Evolutionary conservation across 805 yeast species (phyloP).

Genomic region (Candida nonsorbophila): DNA sequence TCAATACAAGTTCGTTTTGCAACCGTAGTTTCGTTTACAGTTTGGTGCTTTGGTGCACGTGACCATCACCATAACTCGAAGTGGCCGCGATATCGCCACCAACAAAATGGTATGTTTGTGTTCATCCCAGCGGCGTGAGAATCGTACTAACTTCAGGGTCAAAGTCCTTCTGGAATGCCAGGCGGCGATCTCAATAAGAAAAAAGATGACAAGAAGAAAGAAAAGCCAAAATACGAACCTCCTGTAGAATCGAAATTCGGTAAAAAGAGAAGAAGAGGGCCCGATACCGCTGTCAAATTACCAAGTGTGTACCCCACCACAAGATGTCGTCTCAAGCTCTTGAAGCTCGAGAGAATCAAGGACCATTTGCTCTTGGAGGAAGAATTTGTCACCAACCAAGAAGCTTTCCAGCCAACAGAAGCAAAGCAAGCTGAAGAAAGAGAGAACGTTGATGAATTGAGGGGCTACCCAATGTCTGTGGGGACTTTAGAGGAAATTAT

Average conservation of each 20-base stretch:
- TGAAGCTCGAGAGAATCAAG: conserved; percentile 92
- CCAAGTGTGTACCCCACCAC: conserved; percentile 90
- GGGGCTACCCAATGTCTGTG: conserved; percentile 94
- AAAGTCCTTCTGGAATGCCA: conserved; percentile 51
- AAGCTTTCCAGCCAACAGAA: conserved; percentile 91
- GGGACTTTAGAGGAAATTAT: conserved; percentile 96
- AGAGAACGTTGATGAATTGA: conserved; percentile 87
- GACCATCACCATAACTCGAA: background rate
- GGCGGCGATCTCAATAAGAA: conserved; percentile 46
- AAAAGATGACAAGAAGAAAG: conserved; percentile 62
- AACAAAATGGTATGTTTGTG: background rate
- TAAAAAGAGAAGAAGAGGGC: conserved; percentile 89
- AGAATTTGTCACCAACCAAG: conserved; percentile 92
- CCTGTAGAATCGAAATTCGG: conserved; percentile 95
- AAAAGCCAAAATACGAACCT: conserved; percentile 96
- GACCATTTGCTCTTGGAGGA: conserved; percentile 94
- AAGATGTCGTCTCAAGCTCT: conserved; percentile 84
- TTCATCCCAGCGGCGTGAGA: too few species aligned
- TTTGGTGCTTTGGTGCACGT: background rate
- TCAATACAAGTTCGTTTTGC: too few species aligned
- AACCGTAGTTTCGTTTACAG: too few species aligned
- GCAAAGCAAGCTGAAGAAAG: conserved; percentile 95
- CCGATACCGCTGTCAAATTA: conserved; percentile 75
- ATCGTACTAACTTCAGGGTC: too few species aligned
- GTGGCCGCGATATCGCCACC: background rate